Evolutionary conservation across 371 early-diverging fungal genomes (phyloP).

Genomic region (Mucor racemosus): DNA sequence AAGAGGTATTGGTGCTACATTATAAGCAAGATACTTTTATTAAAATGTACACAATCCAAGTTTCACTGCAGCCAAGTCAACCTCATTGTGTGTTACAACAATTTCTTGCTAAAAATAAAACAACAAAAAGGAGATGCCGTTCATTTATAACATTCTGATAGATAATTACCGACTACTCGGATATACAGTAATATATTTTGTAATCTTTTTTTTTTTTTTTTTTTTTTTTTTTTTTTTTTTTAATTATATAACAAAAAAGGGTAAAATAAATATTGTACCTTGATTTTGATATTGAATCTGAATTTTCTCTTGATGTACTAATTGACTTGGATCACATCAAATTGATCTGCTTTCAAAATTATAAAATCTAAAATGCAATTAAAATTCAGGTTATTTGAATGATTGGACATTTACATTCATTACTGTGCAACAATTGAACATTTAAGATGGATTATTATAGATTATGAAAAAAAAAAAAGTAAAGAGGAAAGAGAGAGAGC

Average conservation of each 20-base stretch:
- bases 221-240: neutral
- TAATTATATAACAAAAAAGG: neutral
- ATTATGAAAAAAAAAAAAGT: too few relatives aligned
- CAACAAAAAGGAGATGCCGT: too few relatives aligned
- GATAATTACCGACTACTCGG: slow-evolving; percentile 1
- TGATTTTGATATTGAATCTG: neutral
- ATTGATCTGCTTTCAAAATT: neutral
- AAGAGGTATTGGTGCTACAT: neutral
- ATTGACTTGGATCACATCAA: too few relatives aligned
- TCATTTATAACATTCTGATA: neutral
- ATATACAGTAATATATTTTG: neutral
- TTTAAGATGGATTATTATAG: too few relatives aligned
- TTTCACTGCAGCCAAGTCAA: neutral
- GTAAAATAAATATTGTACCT: neutral
- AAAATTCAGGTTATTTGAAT: neutral
- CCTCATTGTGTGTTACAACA: neutral
- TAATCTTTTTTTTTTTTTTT: neutral
- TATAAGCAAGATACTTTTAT: neutral
- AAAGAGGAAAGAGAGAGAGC: too few relatives aligned
- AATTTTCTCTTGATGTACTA: too few relatives aligned
- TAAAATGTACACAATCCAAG: neutral
- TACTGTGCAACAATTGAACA: neutral
- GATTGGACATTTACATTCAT: slow-evolving; percentile 1
- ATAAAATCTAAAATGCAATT: neutral
- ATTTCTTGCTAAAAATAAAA: neutral